phyloP scores from a whole-genome alignment of 192 early-diverging fungal species.

The Rhizophlyctis rosea region DNA sequence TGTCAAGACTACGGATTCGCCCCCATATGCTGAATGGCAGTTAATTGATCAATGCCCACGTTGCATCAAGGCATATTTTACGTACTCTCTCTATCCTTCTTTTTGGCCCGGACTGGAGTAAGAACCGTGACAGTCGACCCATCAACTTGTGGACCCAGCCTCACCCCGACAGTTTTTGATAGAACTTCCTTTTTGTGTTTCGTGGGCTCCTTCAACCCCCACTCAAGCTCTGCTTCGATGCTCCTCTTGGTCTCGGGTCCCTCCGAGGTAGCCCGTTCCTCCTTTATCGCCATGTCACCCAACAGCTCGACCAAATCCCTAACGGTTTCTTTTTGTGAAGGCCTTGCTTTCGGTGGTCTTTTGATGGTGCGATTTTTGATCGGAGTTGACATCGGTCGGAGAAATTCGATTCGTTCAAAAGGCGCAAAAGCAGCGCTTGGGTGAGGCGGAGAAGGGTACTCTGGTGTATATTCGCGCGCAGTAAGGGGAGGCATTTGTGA shows the following conservation, averaged over 20 bases:
- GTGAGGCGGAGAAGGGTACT: too few relatives aligned
- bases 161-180: constrained; percentile 9
- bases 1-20: constrained; percentile 11
- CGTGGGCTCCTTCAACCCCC: not conserved
- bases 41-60: not conserved
- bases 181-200: not conserved
- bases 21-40: constrained; percentile 7
- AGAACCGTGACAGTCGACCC: constrained; percentile 12
- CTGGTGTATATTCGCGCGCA: too few relatives aligned
- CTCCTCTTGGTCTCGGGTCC: not conserved
- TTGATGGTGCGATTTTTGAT: too few relatives aligned
- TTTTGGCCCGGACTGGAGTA: constrained; percentile 21
- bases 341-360: too few relatives aligned
- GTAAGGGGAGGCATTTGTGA: too few relatives aligned
- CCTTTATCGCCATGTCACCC: not conserved
- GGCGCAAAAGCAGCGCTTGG: too few relatives aligned
- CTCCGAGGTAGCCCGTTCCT: not conserved
- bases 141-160: constrained; percentile 12
- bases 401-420: too few relatives aligned
- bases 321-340: not conserved
- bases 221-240: not conserved
- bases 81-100: constrained; percentile 17
- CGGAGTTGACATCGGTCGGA: too few relatives aligned
- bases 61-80: not conserved
- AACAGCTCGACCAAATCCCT: not conserved